These are phyloP conservation scores for Cutaneotrichosporon sp. DNA, from an alignment of 1,284 basidiomycete genomes.

Conservation along the genomic window DNA sequence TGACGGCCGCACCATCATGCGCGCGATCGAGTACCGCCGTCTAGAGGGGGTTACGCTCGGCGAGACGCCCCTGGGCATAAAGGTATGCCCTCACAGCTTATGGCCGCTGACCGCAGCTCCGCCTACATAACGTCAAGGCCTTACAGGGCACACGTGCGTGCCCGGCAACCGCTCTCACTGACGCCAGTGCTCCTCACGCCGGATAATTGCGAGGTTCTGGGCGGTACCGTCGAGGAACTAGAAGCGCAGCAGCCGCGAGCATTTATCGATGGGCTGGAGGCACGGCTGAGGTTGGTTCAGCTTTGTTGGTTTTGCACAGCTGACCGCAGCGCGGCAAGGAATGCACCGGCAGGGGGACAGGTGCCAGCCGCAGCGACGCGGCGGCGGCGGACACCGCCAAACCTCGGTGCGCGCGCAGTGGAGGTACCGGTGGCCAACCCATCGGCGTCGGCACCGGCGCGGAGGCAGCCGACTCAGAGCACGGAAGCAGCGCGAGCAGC, in stretches of 20 bases:
- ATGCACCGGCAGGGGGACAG: not conserved
- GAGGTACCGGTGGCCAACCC: not conserved
- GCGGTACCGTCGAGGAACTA: slow-evolving; percentile 34
- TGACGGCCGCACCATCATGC: slow-evolving; percentile 37
- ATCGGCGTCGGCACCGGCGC: not conserved
- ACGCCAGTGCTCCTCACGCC: slow-evolving; percentile 37
- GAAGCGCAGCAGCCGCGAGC: slow-evolving; percentile 31
- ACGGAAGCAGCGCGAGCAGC: slow-evolving; percentile 8
- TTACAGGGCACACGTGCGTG: slow-evolving; percentile 28
- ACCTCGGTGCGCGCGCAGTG: not conserved
- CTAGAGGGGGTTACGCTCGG: slow-evolving; percentile 34
- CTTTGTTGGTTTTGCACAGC: slow-evolving; percentile 4
- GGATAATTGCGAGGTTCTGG: slow-evolving; percentile 33
- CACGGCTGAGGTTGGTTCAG: slow-evolving; percentile 22
- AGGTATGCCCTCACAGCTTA: slow-evolving; percentile 23
- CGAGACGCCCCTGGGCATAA: slow-evolving; percentile 42
- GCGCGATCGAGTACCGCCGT: slow-evolving; percentile 43
- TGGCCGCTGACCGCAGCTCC: slow-evolving; percentile 24
- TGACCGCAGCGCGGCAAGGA: slow-evolving; percentile 20
- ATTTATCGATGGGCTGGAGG: slow-evolving; percentile 29
- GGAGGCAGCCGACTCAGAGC: not conserved
- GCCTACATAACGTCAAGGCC: slow-evolving; percentile 35
- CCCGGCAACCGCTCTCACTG: too few relatives aligned
- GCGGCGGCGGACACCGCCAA: not conserved
- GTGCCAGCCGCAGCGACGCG: not conserved